These are phyloP conservation scores for Pleurotus ostreatus DNA, from an alignment of 768 basidiomycete genomes.

Conservation along the genomic window DNA sequence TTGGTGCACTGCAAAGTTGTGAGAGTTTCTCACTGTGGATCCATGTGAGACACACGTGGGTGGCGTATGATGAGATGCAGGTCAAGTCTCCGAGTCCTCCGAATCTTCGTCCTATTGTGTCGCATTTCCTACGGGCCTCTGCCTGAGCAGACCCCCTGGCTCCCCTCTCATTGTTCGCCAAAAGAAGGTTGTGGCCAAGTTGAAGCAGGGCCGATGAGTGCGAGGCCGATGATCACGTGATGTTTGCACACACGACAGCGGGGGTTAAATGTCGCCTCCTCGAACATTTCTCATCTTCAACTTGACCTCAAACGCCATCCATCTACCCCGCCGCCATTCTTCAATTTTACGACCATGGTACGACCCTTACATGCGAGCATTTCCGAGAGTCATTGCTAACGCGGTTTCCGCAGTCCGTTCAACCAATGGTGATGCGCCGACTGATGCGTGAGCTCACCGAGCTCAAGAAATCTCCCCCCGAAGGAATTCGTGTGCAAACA, in stretches of 20 bases:
- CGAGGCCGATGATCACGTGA: background rate
- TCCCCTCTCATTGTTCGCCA: too few species aligned
- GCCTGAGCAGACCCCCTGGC: too few species aligned
- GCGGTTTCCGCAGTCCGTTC: conserved; percentile 27
- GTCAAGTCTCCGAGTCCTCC: too few species aligned
- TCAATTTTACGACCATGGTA: background rate
- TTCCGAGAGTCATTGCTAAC: background rate
- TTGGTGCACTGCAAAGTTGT: too few species aligned
- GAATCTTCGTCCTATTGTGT: too few species aligned
- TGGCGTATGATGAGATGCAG: too few species aligned
- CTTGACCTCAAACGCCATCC: background rate
- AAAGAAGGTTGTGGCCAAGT: too few species aligned
- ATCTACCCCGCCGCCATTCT: background rate
- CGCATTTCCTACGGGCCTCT: too few species aligned
- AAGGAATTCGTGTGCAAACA: conserved; percentile 86
- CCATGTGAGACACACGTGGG: too few species aligned
- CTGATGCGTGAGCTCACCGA: conserved; percentile 84
- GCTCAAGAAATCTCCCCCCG: conserved; percentile 78
- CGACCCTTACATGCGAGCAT: background rate
- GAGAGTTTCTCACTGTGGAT: too few species aligned
- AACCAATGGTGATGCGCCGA: conserved; percentile 69
- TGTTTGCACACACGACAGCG: background rate
- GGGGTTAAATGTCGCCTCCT: background rate
- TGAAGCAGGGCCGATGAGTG: too few species aligned
- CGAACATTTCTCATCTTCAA: background rate